phyloP scores from a whole-genome alignment of 768 basidiomycete genomes.

The Rhodotorula toruloides region DNA sequence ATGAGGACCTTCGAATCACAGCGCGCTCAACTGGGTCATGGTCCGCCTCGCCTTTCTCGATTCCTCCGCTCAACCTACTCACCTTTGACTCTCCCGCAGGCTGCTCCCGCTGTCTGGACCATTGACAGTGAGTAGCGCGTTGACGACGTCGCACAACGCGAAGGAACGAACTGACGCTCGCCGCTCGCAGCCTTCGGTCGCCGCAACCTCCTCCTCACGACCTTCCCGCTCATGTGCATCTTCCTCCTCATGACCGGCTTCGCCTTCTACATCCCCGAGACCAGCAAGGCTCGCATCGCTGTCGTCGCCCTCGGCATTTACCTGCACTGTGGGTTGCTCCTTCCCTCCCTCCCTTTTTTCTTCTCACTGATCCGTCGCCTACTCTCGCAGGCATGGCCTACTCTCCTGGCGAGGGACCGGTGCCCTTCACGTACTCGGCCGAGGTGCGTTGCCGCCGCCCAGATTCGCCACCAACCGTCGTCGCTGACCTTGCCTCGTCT shows the following conservation, averaged over 20 bases:
- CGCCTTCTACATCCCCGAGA: slow-evolving; percentile 53
- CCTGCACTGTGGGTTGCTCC: slow-evolving; percentile 16
- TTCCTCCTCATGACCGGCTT: slow-evolving; percentile 65
- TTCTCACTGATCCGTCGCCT: neutral
- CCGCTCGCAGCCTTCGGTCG: slow-evolving; percentile 54
- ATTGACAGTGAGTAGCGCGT: slow-evolving; percentile 7
- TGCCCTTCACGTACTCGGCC: slow-evolving; percentile 41
- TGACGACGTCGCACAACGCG: no score
- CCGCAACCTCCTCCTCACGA: slow-evolving; percentile 64
- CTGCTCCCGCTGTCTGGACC: slow-evolving; percentile 13
- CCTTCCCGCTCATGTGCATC: slow-evolving; percentile 74
- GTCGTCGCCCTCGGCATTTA: slow-evolving; percentile 31
- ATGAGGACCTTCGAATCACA: no score
- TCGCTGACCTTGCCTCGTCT: no score
- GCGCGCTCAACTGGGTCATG: neutral
- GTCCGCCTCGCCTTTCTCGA: neutral
- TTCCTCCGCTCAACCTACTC: neutral
- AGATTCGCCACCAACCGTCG: slow-evolving; percentile 33
- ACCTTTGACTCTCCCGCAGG: neutral
- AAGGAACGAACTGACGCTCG: neutral
- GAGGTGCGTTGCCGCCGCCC: no score
- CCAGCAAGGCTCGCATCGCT: slow-evolving; percentile 48
- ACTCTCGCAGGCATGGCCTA: slow-evolving; percentile 25
- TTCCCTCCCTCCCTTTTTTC: neutral
- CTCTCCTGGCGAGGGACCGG: slow-evolving; percentile 38